Percentiles rank a stretch among this genome's conserved stretches.
Evolutionary conservation across 164 flowering plant species (phyloP).

Genomic region (Umbellularia californica): DNA sequence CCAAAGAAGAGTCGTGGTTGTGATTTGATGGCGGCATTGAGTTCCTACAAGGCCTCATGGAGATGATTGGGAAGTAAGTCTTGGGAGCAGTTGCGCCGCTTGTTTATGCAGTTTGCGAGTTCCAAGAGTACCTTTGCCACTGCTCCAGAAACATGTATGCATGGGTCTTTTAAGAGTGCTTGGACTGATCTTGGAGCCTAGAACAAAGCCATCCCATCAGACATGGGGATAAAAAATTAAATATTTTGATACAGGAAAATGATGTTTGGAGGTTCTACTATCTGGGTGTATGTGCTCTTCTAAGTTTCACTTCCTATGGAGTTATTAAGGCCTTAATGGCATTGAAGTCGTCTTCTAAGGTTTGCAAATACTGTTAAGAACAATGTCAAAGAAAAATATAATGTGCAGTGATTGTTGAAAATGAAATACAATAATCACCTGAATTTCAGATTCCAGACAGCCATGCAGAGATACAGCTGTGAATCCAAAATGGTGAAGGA

Average conservation of each 20-base stretch:
- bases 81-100: constrained; percentile 57
- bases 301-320: constrained; percentile 19
- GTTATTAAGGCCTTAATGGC: constrained; percentile 2
- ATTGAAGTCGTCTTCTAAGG: too few species aligned
- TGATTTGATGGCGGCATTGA: constrained; percentile 68
- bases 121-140: constrained; percentile 61
- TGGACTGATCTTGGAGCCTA: constrained; percentile 69
- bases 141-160: constrained; percentile 56
- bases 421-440: constrained; percentile 35
- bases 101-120: constrained; percentile 61
- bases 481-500: constrained; percentile 77
- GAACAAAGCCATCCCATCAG: background rate
- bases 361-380: too few species aligned
- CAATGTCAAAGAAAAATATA: too few species aligned
- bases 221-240: background rate
- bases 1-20: constrained; percentile 84
- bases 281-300: constrained; percentile 60
- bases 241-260: background rate
- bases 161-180: constrained; percentile 66
- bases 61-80: constrained; percentile 65
- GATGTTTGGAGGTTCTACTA: constrained; percentile 35
- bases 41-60: constrained; percentile 68
- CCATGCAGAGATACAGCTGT: constrained; percentile 85
- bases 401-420: background rate
- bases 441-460: constrained; percentile 77